A percentile compares a stretch with the other conserved stretches of the same genome.
Evolutionary conservation across 352 stramenopile genomes (phyloP).

Genomic region (Phytophthora sp.): DNA sequence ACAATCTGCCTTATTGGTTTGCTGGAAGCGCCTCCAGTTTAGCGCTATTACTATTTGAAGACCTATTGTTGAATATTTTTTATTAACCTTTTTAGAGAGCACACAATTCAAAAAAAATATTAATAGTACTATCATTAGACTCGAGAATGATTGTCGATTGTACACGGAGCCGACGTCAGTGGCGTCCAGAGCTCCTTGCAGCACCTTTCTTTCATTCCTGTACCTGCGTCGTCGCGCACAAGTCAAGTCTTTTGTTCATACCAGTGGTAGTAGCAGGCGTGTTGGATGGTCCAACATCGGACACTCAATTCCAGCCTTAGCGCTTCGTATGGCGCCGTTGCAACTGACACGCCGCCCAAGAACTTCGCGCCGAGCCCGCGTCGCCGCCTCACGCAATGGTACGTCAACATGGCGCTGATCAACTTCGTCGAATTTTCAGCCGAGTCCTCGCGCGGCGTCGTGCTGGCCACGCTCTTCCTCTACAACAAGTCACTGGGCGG

Average conservation of each 20-base stretch:
- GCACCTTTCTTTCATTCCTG: conserved; percentile 16
- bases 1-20: too few species aligned
- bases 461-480: conserved; percentile 83
- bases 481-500: conserved; percentile 85
- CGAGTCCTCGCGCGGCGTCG: conserved; percentile 77
- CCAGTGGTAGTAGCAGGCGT: background rate
- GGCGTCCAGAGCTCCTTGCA: too few species aligned
- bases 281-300: conserved; percentile 35
- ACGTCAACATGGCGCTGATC: conserved; percentile 82
- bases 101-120: too few species aligned
- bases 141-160: conserved; percentile 27
- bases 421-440: conserved; percentile 88
- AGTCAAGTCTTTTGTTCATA: conserved; percentile 1
- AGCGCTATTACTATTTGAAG: too few species aligned
- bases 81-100: too few species aligned
- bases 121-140: too few species aligned
- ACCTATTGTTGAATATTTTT: too few species aligned
- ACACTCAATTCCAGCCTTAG: conserved; percentile 21
- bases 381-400: conserved; percentile 59
- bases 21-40: too few species aligned
- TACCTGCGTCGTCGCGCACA: conserved; percentile 11
- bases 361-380: conserved; percentile 52
- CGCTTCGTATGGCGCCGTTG: conserved; percentile 42
- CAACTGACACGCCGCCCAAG: conserved; percentile 30
- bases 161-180: background rate